These are phyloP conservation scores for Apiotrichum sp. DNA, from an alignment of 1,284 basidiomycete species.

Conservation along the genomic window DNA sequence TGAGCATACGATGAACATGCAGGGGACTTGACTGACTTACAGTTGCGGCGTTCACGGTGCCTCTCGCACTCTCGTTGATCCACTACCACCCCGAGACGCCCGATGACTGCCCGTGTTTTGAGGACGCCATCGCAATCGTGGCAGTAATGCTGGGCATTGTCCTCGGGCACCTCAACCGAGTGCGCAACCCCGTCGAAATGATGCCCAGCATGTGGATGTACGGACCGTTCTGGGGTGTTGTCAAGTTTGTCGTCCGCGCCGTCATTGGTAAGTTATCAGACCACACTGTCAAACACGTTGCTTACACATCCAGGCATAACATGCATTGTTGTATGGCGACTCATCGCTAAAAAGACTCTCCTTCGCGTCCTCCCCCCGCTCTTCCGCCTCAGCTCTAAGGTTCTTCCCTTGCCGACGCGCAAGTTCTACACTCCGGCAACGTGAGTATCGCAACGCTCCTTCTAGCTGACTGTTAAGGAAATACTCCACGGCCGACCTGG, in stretches of 20 bases:
- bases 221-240: conserved; percentile 3
- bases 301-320: conserved; percentile 39
- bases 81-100: conserved; percentile 87
- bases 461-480: conserved; percentile 38
- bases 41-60: conserved; percentile 65
- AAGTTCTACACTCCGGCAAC: conserved; percentile 83
- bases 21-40: not conserved
- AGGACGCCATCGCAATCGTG: conserved; percentile 89
- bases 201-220: conserved; percentile 5
- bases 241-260: conserved; percentile 58
- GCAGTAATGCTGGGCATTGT: conserved; percentile 75
- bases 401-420: conserved; percentile 64
- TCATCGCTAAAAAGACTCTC: conserved; percentile 69
- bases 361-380: conserved; percentile 70
- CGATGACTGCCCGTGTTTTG: conserved; percentile 96
- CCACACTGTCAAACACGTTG: too few species aligned
- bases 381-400: conserved; percentile 61
- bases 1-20: conserved; percentile 27
- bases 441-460: conserved; percentile 35
- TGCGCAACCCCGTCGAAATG: conserved; percentile 2
- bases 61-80: conserved; percentile 64
- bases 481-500: conserved; percentile 59
- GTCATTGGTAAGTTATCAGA: conserved; percentile 49
- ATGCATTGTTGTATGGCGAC: conserved; percentile 73
- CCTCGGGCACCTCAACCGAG: conserved; percentile 59